Percentiles rank a stretch among this genome's conserved stretches.
These are phyloP conservation scores for Trichoderma koningii DNA, from an alignment of 2,329 filamentous ascomycete species.

Conservation along the genomic window DNA sequence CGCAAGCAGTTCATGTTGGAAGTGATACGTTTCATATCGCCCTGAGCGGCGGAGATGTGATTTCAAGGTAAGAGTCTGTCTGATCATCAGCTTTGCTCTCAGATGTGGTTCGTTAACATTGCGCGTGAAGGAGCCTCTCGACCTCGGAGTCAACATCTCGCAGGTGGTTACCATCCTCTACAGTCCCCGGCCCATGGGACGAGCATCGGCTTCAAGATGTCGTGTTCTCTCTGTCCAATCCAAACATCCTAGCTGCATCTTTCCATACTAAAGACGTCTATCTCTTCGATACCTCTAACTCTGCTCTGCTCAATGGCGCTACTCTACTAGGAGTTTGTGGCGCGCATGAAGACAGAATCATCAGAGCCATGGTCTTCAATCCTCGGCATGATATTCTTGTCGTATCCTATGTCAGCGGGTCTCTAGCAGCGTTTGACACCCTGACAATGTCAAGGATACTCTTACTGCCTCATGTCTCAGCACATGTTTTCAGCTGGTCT, in stretches of 20 bases:
- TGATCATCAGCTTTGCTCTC: neutral
- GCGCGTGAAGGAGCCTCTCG: neutral
- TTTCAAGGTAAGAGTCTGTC: conserved; percentile 6
- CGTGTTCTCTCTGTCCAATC: neutral
- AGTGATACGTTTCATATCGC: neutral
- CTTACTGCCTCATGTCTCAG: neutral
- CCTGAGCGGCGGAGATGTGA: neutral
- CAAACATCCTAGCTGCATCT: neutral
- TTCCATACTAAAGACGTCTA: conserved; percentile 10
- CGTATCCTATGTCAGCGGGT: conserved; percentile 2
- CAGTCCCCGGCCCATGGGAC: neutral
- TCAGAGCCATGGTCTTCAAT: conserved; percentile 9
- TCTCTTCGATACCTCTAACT: neutral
- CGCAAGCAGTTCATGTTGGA: neutral
- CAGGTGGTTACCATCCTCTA: conserved; percentile 2
- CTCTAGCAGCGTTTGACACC: neutral
- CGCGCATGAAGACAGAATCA: neutral
- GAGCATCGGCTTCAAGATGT: neutral
- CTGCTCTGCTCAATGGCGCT: neutral
- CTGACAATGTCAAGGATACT: neutral
- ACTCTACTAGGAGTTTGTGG: neutral
- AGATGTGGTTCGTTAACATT: neutral
- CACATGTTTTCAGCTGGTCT: conserved; percentile 2
- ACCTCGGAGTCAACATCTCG: conserved; percentile 5
- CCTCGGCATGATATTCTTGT: neutral